phyloP scores from a whole-genome alignment of 1,139 yeast species.

The Torulaspora globosa region DNA sequence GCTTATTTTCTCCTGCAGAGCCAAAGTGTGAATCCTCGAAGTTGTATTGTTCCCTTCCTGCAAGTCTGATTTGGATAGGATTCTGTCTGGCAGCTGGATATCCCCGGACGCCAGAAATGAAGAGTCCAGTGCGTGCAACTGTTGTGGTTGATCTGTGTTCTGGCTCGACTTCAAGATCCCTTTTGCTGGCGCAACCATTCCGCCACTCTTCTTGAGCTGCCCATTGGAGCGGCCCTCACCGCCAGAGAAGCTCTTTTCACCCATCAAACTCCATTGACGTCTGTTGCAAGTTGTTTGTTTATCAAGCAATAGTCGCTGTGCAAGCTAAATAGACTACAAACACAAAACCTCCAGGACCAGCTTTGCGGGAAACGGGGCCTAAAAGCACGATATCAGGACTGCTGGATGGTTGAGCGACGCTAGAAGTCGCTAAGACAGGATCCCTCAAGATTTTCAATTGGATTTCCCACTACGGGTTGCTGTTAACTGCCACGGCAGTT shows the following conservation, averaged over 20 bases:
- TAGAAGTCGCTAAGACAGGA: too few species aligned
- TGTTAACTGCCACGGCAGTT: background rate
- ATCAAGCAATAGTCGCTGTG: background rate
- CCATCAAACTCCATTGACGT: background rate
- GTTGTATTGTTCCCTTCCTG: slow-evolving; percentile 31
- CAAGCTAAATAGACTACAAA: background rate
- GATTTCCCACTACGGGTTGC: background rate
- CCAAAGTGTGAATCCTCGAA: slow-evolving; percentile 25
- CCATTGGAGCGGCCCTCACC: background rate
- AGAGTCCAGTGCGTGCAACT: background rate
- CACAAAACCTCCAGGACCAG: background rate
- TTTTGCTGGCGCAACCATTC: slow-evolving; percentile 4
- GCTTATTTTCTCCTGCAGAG: slow-evolving; percentile 16
- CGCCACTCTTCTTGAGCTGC: background rate
- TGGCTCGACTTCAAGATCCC: slow-evolving; percentile 15
- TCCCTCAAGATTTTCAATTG: too few species aligned
- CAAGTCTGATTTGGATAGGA: slow-evolving; percentile 15
- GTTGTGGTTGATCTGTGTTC: slow-evolving; percentile 4
- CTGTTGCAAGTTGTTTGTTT: background rate
- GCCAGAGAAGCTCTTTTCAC: background rate
- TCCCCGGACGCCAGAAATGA: slow-evolving; percentile 4
- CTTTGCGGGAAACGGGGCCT: background rate
- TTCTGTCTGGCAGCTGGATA: slow-evolving; percentile 16
- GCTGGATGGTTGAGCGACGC: too few species aligned
- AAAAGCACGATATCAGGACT: background rate